Conservation (phyloP, 495 filamentous ascomycete genomes). For the Neurospora discreta region DNA sequence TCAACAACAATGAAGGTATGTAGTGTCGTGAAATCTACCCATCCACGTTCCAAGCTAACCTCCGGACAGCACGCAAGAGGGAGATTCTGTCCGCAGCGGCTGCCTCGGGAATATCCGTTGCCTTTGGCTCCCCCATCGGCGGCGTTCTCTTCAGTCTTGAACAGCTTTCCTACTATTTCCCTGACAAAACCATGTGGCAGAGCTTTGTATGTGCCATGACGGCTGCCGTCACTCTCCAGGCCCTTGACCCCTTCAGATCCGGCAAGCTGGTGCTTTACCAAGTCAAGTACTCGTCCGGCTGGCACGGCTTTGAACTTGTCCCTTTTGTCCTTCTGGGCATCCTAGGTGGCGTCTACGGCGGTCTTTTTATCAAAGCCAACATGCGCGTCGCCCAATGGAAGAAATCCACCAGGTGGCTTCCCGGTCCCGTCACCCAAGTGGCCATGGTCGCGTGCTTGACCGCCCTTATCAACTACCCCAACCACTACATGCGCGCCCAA, state of each 20-base stretch:
- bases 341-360: constrained; percentile 84
- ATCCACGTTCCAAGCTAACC: constrained; percentile 6
- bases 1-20: constrained; percentile 81
- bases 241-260: constrained; percentile 87
- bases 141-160: constrained; percentile 89
- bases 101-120: constrained; percentile 90
- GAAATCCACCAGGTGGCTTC: constrained; percentile 45
- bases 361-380: constrained; percentile 88
- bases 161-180: constrained; percentile 97
- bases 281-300: constrained; percentile 82
- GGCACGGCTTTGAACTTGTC: constrained; percentile 91
- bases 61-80: constrained; percentile 65
- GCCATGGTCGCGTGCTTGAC: constrained; percentile 62
- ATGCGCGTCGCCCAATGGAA: constrained; percentile 80
- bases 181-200: constrained; percentile 99
- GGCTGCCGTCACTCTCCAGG: constrained; percentile 84
- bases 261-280: constrained; percentile 96
- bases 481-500: constrained; percentile 87
- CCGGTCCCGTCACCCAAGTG: constrained; percentile 67
- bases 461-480: constrained; percentile 86
- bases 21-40: constrained; percentile 1
- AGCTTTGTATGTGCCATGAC: constrained; percentile 99
- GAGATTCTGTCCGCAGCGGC: constrained; percentile 93
- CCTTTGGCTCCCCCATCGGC: constrained; percentile 93
- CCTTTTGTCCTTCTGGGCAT: constrained; percentile 84